A percentile compares a stretch with the other conserved stretches of the same genome.
Conservation (phyloP, 208 protist genomes). For the Crithidia thermophila region DNA sequence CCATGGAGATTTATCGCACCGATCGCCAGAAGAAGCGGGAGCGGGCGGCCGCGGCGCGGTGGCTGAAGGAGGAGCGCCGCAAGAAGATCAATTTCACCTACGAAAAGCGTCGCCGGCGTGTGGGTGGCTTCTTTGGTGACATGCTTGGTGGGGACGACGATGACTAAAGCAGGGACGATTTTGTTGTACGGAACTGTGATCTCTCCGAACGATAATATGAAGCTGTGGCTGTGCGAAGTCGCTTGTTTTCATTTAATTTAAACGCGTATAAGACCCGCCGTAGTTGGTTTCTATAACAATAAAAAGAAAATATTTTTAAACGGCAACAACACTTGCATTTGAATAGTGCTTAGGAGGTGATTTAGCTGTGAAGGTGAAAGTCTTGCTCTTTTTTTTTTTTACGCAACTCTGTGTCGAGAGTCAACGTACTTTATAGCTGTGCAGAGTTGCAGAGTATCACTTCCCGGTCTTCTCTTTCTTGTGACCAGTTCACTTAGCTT, state of each 20-base stretch:
- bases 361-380: too few species aligned
- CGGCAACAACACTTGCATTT: too few species aligned
- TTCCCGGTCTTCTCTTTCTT: too few species aligned
- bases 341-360: too few species aligned
- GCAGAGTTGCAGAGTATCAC: too few species aligned
- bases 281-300: too few species aligned
- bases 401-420: too few species aligned
- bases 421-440: too few species aligned
- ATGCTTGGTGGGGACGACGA: slow-evolving; percentile 35
- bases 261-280: background rate
- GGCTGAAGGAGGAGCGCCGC: slow-evolving; percentile 85
- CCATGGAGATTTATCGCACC: slow-evolving; percentile 54
- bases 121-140: slow-evolving; percentile 88
- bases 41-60: slow-evolving; percentile 73
- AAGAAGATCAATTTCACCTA: slow-evolving; percentile 90
- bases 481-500: too few species aligned
- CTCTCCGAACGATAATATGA: background rate
- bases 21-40: slow-evolving; percentile 72
- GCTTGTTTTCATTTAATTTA: too few species aligned
- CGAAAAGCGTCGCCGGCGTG: slow-evolving; percentile 83
- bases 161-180: background rate
- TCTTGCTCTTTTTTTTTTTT: background rate
- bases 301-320: too few species aligned
- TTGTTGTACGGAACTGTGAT: background rate
- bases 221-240: too few species aligned